Evolutionary conservation across 108 stramenopile genomes (phyloP), one percentile per base, ranked within the genome.

Genomic region (Fistulifera pelliculosa): DNA sequence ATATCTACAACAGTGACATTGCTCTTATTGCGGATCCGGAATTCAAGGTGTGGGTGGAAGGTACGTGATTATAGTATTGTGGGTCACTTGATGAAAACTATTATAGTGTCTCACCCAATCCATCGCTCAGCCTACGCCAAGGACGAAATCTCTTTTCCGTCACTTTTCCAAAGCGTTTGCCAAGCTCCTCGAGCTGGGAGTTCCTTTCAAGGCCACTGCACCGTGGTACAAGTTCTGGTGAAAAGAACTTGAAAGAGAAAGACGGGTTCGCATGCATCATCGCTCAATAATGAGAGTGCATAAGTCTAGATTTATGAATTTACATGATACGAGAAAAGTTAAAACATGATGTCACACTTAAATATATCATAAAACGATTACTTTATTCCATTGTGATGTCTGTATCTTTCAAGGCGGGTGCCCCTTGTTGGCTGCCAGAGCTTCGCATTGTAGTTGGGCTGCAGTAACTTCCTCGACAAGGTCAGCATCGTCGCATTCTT

Each of bases 131-230:
- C 80, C 0, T 98, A 96, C 71, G 94, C 90, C 38, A 91, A 91
- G 61, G 87, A 96, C 58, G 96, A 96, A 83, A 92, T 50, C 56
- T 65, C 0, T 94, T 94, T 89, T 87, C 69, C 82, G 65, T 52
- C 89, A 94, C 69, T 90, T 89, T 64, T 71, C 85, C 41, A 65
- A 65, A 21, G 93, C 87, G 0, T 90, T 90, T 70, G 60, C 73
- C 10, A 94, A 89, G 65, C 71, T 90, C 25, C 67, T 90, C 54
- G 80, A 76, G 27, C 67, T 93, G 23, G 91, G 91, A 15, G 84
- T 83, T 23, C 75, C 80, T n/a, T 68, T 80, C 22, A 69, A 45
- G 13, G 58, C 80, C 15, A 41, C 62, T 39, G 82, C 79, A 58
- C 66, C 87, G 18, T 90, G 87, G 87, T 90, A 77, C 38, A 58